These are phyloP conservation scores for Bruguiera sexangula DNA, from an alignment of 345 rosid genomes.

Conservation along the genomic window DNA sequence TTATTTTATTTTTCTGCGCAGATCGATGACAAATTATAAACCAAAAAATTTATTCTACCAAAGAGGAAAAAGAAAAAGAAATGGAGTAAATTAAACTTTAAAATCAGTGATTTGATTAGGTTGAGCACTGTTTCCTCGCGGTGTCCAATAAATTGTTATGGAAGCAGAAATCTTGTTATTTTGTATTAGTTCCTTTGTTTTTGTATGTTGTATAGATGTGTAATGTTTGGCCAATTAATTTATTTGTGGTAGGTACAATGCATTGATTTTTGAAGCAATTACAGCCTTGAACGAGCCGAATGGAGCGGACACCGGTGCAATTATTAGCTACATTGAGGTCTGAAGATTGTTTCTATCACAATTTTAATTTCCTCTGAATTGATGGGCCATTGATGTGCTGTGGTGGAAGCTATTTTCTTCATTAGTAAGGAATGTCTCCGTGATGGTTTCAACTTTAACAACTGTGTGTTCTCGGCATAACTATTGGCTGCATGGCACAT, in stretches of 20 bases:
- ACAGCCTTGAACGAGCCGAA: conserved; percentile 50
- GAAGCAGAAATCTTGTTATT: not conserved
- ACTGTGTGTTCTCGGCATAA: not conserved
- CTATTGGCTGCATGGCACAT: conserved; percentile 1
- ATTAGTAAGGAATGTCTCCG: not conserved
- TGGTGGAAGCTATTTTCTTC: not conserved
- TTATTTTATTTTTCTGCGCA: too few species aligned
- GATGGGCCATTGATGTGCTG: not conserved
- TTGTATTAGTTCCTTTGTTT: not conserved
- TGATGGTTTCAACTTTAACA: not conserved
- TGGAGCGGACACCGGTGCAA: conserved; percentile 62
- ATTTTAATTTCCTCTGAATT: not conserved
- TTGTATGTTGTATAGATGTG: not conserved
- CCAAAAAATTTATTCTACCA: too few species aligned
- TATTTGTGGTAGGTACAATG: conserved; percentile 46
- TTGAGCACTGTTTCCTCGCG: not conserved
- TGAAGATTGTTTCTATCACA: not conserved
- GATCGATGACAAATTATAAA: too few species aligned
- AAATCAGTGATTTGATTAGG: not conserved
- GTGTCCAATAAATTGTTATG: not conserved
- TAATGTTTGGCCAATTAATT: not conserved
- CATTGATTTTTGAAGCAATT: conserved; percentile 84
- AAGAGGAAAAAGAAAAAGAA: too few species aligned
- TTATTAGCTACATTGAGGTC: conserved; percentile 67
- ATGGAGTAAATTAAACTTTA: too few species aligned